Base-by-base conservation (phyloP, 371 early-diverging fungal genomes). In the Haplosporangium sp. region DNA sequence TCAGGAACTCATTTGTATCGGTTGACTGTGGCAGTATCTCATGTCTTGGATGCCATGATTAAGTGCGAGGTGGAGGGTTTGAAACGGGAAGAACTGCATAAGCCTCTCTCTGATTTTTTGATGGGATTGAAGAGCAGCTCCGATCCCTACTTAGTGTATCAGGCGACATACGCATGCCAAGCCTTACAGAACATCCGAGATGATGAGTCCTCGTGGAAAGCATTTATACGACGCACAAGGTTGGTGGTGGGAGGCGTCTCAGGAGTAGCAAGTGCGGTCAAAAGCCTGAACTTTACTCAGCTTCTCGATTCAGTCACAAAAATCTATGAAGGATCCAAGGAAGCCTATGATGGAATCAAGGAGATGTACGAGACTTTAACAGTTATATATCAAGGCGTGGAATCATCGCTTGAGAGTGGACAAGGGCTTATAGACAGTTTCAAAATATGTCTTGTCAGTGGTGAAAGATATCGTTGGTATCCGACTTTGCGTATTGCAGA, bases 101-200 rank as follows among this genome's bases (percentile, higher is more conserved):
- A 44, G 38, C 66, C 66, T 6, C 58, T 66, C 34, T 45, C 44
- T 13, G 45, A 7, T 10, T 59, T 45, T 59, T 40, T 66, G 20
- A 15, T 38, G 10, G 42, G 34, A 4, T 20, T 59, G n/a, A 47
- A 66, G 20, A 6, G 17, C 13, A 20, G 45, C 19, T 4, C 34
- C 19, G 66, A 66, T 13, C 66, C 66, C 0, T 66, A 58, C 45
- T 5, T 66, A 47, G 44, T 56, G 34, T 66, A 19, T 19, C 58
- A 66, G 34, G 66, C 66, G 17, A 58, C 66, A 10, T 66, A 66
- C 39, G 66, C 66, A 20, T 58, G 13, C 15, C 66, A 66, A 19
- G 66, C 58, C 34, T 34, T 66, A 27, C 61, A 2, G 4, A 27
- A 20, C 20, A 56, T 69, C 20, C 57, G 63, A 0, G 63, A 63